Conservation (phyloP, 495 filamentous ascomycete species). For the Aspergillus asperescens region DNA sequence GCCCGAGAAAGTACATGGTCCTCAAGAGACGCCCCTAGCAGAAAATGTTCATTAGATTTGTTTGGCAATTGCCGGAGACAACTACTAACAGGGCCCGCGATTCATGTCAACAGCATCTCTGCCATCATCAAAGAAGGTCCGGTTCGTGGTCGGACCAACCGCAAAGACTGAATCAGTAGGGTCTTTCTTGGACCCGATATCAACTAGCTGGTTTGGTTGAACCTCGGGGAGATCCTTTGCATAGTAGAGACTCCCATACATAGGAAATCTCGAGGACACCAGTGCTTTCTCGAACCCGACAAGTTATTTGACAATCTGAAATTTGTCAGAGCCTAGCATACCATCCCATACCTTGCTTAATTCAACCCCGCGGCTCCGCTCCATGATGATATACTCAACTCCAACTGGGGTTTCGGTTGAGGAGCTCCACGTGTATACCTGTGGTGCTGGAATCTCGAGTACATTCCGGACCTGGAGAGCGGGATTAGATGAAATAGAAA, state of each 20-base stretch:
- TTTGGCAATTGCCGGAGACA: not conserved
- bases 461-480: conserved; percentile 15
- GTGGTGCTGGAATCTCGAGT: conserved; percentile 23
- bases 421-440: conserved; percentile 13
- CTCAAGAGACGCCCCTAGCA: not conserved
- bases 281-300: conserved; percentile 1
- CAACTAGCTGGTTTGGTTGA: not conserved
- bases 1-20: not conserved
- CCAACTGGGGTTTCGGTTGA: conserved; percentile 6
- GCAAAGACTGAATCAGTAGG: not conserved
- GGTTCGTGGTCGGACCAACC: conserved; percentile 1
- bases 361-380: conserved; percentile 8
- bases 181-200: not conserved
- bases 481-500: not conserved
- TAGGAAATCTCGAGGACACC: not conserved
- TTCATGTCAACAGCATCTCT: not conserved
- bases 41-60: not conserved
- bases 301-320: conserved; percentile 1
- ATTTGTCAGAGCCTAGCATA: not conserved
- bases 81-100: conserved; percentile 4
- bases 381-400: conserved; percentile 20
- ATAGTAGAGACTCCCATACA: conserved; percentile 1
- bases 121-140: not conserved
- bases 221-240: not conserved
- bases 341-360: conserved; percentile 9